A percentile compares a stretch with the other conserved stretches of the same genome.
phyloP scores from a whole-genome alignment of 2,329 filamentous ascomycete genomes.

The Penicillium sp. region DNA sequence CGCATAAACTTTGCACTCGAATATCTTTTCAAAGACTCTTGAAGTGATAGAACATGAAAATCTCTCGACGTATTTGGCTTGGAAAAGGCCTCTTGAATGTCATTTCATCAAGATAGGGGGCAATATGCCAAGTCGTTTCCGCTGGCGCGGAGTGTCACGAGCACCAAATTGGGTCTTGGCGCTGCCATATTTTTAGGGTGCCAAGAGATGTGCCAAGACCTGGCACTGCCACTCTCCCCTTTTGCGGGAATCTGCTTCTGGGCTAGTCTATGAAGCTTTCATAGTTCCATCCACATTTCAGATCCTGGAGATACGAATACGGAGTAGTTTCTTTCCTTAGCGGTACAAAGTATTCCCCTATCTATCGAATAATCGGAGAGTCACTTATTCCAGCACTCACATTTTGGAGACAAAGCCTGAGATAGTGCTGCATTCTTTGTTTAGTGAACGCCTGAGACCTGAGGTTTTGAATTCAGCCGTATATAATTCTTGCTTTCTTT shows the following conservation, averaged over 20 bases:
- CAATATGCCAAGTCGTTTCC: slow-evolving; percentile 5
- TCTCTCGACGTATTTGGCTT: not conserved
- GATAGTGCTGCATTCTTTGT: not conserved
- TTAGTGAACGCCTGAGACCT: too few species aligned
- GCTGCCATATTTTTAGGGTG: slow-evolving; percentile 1
- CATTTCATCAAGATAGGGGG: not conserved
- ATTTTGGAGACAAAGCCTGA: not conserved
- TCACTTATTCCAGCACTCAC: not conserved
- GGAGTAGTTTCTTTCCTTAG: not conserved
- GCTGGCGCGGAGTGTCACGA: slow-evolving; percentile 5
- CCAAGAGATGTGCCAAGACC: not conserved
- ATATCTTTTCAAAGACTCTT: not conserved
- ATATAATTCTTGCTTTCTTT: not conserved
- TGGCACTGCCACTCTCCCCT: slow-evolving; percentile 1
- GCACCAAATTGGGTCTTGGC: slow-evolving; percentile 2
- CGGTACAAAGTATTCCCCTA: not conserved
- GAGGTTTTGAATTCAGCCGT: not conserved
- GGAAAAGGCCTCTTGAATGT: not conserved
- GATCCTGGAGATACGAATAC: not conserved
- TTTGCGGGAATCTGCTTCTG: not conserved
- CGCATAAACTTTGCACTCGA: not conserved
- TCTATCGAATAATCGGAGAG: not conserved
- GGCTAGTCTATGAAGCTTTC: not conserved
- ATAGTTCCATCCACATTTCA: not conserved
- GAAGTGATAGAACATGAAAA: too few species aligned